phyloP scores from a whole-genome alignment of 1,284 basidiomycete genomes.

The Erythrobasidium hasegawianum region DNA sequence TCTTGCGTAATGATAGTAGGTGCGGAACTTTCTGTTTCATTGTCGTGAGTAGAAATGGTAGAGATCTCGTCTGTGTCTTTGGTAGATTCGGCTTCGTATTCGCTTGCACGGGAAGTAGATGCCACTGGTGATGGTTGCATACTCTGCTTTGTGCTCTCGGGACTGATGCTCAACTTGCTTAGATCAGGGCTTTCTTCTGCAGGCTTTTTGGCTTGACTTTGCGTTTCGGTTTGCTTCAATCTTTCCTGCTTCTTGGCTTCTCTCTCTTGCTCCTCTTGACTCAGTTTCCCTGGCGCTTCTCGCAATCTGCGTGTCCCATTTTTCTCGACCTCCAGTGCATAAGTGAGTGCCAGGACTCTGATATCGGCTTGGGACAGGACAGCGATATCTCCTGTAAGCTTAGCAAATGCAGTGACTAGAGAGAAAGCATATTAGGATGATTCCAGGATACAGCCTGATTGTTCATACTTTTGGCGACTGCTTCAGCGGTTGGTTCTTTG shows the following conservation, averaged over 20 bases:
- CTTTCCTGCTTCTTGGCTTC: conserved; percentile 27
- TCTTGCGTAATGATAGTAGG: neutral
- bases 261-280: conserved; percentile 36
- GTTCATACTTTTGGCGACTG: conserved; percentile 66
- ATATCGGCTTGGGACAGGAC: conserved; percentile 90
- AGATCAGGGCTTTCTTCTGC: neutral
- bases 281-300: conserved; percentile 50
- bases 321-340: conserved; percentile 63
- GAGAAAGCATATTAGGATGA: no score
- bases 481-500: conserved; percentile 65
- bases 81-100: conserved; percentile 8
- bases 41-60: neutral
- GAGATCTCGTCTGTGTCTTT: conserved; percentile 30
- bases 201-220: conserved; percentile 2
- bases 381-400: conserved; percentile 93
- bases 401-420: conserved; percentile 83
- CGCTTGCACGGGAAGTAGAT: conserved; percentile 23
- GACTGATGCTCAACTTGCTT: no score
- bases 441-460: no score
- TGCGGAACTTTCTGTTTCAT: neutral
- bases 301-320: conserved; percentile 56
- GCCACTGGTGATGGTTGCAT: neutral
- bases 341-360: conserved; percentile 83
- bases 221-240: conserved; percentile 11
- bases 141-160: conserved; percentile 11